Base-by-base conservation (phyloP, 106 monocot genomes). In the Alisma plantagoaquatica region DNA sequence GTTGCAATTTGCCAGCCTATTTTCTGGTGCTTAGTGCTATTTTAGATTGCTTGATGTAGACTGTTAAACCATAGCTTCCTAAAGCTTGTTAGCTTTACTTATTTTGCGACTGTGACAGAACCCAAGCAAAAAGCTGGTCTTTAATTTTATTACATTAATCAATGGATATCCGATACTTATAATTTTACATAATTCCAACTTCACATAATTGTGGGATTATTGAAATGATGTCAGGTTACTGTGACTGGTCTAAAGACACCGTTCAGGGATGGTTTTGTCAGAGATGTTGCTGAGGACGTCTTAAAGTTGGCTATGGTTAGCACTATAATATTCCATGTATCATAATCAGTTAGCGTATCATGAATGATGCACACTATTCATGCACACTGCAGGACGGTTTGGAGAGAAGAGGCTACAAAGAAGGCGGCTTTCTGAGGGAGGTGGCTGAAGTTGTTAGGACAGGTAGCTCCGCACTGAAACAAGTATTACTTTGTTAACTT, bases 351-450 rank as follows among this genome's bases (percentile, higher is more conserved):
- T 7, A 38, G 6, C 35, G 6, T 6, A 38, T 14, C 35, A 14
- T 38, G 35, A 38, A 38, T 38, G 6, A 7, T 6, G 9, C 35
- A 14, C 14, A 38, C 27, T 43, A 24, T 41, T 47, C 21, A 47
- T 17, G n/a, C n/a, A n/a, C n/a, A n/a, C 49, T 73, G 25, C 61
- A 98, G 96, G 81, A 78, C 71, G 88, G 96, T 60, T 53, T 98
- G 63, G 89, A 98, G 66, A 98, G 84, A 74, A 89, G 96, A 71
- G 84, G 89, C 18, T 98, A 85, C 52, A 98, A 98, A 63, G 96
- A 98, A 74, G 63, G 66, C 41, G 88, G 83, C 12, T 98, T 98
- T 70, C 53, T 98, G 8, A 89, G 61, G 54, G 96, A 98, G 67
- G 96, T 84, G 15, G 46, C 75, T 41, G 78, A 78, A 35, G 76